Evolutionary conservation across 2,329 filamentous ascomycete genomes (phyloP).

Genomic region (Paracamarosporium sp.): DNA sequence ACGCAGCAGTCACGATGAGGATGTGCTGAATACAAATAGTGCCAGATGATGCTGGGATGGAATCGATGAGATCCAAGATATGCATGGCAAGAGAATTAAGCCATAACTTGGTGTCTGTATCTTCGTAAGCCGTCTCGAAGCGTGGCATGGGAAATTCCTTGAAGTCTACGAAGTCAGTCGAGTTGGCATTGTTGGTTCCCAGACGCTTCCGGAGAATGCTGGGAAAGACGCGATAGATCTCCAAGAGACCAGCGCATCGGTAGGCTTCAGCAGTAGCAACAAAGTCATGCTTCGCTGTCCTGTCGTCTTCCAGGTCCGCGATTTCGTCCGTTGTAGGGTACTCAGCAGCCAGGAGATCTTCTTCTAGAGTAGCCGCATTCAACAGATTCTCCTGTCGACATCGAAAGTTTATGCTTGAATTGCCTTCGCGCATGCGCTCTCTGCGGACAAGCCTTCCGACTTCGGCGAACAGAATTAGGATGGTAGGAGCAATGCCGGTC

Average conservation of each 20-base stretch:
- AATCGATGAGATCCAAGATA: slow-evolving; percentile 57
- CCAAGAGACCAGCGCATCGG: slow-evolving; percentile 59
- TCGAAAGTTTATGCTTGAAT: slow-evolving; percentile 35
- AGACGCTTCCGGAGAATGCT: slow-evolving; percentile 56
- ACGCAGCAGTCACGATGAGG: slow-evolving; percentile 58
- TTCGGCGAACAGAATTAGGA: slow-evolving; percentile 55
- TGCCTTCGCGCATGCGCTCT: slow-evolving; percentile 39
- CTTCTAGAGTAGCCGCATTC: slow-evolving; percentile 54
- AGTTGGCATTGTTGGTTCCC: slow-evolving; percentile 31
- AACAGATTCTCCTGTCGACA: slow-evolving; percentile 42
- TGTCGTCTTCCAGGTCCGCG: slow-evolving; percentile 58
- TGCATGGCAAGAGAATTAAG: slow-evolving; percentile 60
- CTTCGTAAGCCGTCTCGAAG: slow-evolving; percentile 41
- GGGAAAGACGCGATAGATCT: slow-evolving; percentile 63
- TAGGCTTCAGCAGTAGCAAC: slow-evolving; percentile 61
- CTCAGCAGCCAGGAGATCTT: slow-evolving; percentile 54
- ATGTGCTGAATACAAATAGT: slow-evolving; percentile 62
- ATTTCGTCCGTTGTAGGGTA: slow-evolving; percentile 57
- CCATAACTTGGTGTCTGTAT: slow-evolving; percentile 48
- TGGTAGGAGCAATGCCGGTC: slow-evolving; percentile 56
- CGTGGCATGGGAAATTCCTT: slow-evolving; percentile 37
- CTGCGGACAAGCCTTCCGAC: slow-evolving; percentile 53
- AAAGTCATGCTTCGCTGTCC: slow-evolving; percentile 61
- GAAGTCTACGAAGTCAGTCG: slow-evolving; percentile 33
- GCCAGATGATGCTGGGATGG: slow-evolving; percentile 59